Evolutionary conservation across 352 stramenopile species (phyloP).

Genomic region (Globisporangium polare): DNA sequence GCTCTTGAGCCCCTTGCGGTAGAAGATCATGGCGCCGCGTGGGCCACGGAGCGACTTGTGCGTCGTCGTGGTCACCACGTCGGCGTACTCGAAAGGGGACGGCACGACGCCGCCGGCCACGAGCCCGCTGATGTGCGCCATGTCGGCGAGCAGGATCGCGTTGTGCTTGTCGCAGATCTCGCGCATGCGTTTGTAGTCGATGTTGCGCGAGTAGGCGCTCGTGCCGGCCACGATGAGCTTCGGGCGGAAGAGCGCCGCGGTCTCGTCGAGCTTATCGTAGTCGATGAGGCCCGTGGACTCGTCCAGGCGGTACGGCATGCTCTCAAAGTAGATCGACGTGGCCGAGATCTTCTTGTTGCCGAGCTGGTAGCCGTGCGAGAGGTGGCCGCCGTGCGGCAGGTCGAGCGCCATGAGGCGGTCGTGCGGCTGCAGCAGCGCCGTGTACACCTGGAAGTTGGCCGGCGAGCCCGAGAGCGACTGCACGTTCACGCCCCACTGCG

Average conservation of each 20-base stretch:
- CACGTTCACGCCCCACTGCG: conserved; percentile 96
- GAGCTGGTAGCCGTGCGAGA: conserved; percentile 99
- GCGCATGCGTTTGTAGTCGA: conserved; percentile 99
- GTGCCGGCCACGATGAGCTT: conserved; percentile 99
- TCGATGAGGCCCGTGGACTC: conserved; percentile 97
- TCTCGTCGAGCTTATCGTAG: conserved; percentile 98
- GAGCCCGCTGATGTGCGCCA: conserved; percentile 99
- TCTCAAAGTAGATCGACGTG: conserved; percentile 99
- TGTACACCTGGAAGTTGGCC: conserved; percentile 99
- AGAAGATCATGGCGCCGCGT: conserved; percentile 99
- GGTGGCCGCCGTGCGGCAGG: conserved; percentile 97
- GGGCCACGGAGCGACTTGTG: conserved; percentile 99
- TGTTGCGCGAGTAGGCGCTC: conserved; percentile 97
- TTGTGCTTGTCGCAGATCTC: conserved; percentile 93
- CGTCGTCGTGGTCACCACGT: conserved; percentile 99
- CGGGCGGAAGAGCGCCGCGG: conserved; percentile 90
- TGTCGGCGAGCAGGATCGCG: conserved; percentile 97
- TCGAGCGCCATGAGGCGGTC: conserved; percentile 99
- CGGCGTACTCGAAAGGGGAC: conserved; percentile 96
- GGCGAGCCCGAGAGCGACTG: conserved; percentile 97
- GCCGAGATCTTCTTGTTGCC: conserved; percentile 99
- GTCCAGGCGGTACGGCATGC: conserved; percentile 98
- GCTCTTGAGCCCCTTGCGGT: conserved; percentile 92
- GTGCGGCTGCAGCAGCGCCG: conserved; percentile 96
- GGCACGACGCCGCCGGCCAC: conserved; percentile 95